phyloP scores from a whole-genome alignment of 495 filamentous ascomycete species.

The Thozetella sp. region DNA sequence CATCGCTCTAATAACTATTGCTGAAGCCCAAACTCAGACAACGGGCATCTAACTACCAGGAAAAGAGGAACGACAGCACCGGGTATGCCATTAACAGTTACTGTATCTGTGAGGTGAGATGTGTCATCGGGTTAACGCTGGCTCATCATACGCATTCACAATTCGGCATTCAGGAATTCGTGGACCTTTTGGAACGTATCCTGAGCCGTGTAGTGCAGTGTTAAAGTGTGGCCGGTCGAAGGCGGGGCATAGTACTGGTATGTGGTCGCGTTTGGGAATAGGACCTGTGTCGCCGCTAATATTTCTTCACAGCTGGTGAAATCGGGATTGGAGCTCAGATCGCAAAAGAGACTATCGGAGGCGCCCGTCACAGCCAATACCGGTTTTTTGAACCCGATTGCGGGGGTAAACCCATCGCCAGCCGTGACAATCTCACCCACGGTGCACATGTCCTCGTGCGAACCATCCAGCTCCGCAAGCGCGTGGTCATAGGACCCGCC shows the following conservation, averaged over 20 bases:
- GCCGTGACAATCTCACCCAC: neutral
- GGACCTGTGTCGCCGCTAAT: neutral
- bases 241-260: neutral
- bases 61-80: too few relatives aligned
- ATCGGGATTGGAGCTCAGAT: neutral
- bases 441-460: conserved; percentile 1
- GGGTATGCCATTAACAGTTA: too few relatives aligned
- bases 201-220: conserved; percentile 8
- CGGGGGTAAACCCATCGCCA: neutral
- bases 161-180: neutral
- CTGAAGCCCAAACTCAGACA: too few relatives aligned
- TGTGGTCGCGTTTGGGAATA: conserved; percentile 1
- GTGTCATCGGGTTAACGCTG: too few relatives aligned
- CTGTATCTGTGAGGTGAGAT: too few relatives aligned
- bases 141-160: too few relatives aligned
- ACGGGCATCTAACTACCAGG: too few relatives aligned
- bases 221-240: conserved; percentile 9
- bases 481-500: conserved; percentile 3
- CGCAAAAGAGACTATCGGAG: conserved; percentile 10
- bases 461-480: conserved; percentile 5
- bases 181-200: neutral
- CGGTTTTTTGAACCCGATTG: neutral
- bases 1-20: too few relatives aligned
- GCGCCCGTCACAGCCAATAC: conserved; percentile 4
- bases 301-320: conserved; percentile 4